Base-by-base conservation (phyloP, 2,329 filamentous ascomycete genomes). In the Grosmannia huntii region DNA sequence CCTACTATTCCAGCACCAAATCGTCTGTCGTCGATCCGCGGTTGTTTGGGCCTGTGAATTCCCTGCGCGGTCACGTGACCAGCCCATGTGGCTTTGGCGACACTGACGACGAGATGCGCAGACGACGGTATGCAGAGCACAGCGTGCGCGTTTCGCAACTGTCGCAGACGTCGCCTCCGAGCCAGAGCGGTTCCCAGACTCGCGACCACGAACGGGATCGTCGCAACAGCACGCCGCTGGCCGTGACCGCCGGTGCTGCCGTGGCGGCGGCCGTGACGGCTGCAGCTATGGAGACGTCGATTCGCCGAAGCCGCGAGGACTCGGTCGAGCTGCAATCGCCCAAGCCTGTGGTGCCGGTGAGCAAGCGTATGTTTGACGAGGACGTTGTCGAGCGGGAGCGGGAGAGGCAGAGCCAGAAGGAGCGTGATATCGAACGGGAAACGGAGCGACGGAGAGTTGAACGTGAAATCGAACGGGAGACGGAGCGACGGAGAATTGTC, bases 341-440 rank as follows among this genome's bases (percentile, higher is more conserved):
- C 2, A 86, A 90, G 64, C 91, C 91, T 2, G 80, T 89, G 60
- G 77, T 80, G 2, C 89, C 88, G 0, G 83, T 95, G 3, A 84
- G 85, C 44, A 80, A 81, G 61, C 80, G 81, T 21, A 78, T 91
- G 1, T 88, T 89, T 64, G 78, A 83, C 53, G 73, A 78, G 25
- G 61, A 63, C 41, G 61, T 62, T 9, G 64, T 65, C 19, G 61
- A 65, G 7, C 63, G 61, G 10, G 63, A 64, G 28, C 60, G 61
- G 14, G 65, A 67, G 48, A 28, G 25, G 1, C 5, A 25, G 48
- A 50, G 23, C 23, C 41, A 44, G 33, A 36, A 36, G 33, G 5
- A 36, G 33, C 19, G 7, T 10, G 33, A 36, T 3, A 11, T 36
- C 12, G 33, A 48, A 19, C 19, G 19, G 44, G 44, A 48, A 16